These are phyloP conservation scores for Oropetium thomaeum DNA, from an alignment of 176 grass and related monocot species.

Conservation along the genomic window DNA sequence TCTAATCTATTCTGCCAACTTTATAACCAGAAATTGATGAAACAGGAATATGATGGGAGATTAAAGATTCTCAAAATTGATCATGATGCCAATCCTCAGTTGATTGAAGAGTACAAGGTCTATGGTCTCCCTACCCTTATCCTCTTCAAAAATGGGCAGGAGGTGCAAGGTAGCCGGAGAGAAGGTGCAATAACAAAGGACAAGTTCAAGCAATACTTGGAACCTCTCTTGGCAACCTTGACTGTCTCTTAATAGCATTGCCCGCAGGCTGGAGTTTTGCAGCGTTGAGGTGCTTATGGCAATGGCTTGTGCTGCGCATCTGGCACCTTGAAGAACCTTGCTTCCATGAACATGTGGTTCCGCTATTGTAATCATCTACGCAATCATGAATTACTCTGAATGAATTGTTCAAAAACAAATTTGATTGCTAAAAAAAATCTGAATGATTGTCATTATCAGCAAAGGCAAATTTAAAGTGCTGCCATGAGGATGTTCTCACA, in stretches of 20 bases:
- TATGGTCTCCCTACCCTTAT: conserved; percentile 80
- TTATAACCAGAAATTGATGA: conserved; percentile 20
- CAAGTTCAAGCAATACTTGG: conserved; percentile 83
- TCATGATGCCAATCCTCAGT: conserved; percentile 72
- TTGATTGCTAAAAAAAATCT: no score
- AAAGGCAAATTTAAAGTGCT: not conserved
- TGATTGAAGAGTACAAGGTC: conserved; percentile 85
- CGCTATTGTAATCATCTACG: conserved; percentile 30
- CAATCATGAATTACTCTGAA: not conserved
- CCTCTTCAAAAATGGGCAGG: conserved; percentile 82
- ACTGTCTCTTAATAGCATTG: conserved; percentile 36
- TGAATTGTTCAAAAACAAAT: not conserved
- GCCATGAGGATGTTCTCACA: conserved; percentile 3
- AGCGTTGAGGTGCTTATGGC: conserved; percentile 24
- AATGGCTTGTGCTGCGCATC: not conserved
- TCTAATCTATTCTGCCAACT: not conserved
- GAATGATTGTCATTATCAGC: conserved; percentile 9
- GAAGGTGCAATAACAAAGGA: conserved; percentile 86
- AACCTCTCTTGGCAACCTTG: conserved; percentile 42
- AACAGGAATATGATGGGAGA: conserved; percentile 69
- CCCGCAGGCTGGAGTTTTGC: not conserved
- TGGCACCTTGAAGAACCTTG: not conserved
- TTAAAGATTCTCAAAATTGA: conserved; percentile 91
- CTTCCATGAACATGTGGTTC: not conserved
- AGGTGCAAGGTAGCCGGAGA: conserved; percentile 77